Conservation (phyloP, 805 yeast species). For the Teunomyces pallodes region DNA sequence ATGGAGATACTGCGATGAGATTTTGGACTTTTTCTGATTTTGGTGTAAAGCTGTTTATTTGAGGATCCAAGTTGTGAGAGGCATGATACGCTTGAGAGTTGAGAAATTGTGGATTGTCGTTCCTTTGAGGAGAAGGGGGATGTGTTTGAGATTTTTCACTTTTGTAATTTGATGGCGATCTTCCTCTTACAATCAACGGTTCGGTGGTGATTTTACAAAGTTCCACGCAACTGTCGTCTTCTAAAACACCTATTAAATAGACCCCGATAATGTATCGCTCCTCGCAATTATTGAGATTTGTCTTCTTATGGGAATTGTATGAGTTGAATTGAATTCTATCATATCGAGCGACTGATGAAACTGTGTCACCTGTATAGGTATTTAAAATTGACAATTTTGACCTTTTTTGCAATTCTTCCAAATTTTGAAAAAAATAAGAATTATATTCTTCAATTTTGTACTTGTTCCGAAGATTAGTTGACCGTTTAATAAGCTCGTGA, state of each 20-base stretch:
- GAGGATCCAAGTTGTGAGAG: not conserved
- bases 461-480: slow-evolving; percentile 22
- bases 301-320: slow-evolving; percentile 3
- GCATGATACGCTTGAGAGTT: not conserved
- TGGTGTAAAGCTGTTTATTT: not conserved
- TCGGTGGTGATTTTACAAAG: slow-evolving; percentile 46
- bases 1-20: not conserved
- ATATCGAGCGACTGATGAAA: slow-evolving; percentile 18
- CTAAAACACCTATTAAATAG: slow-evolving; percentile 13
- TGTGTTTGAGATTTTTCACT: not conserved
- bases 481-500: slow-evolving; percentile 16
- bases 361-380: slow-evolving; percentile 7
- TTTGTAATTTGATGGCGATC: slow-evolving; percentile 61
- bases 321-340: slow-evolving; percentile 23
- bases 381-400: slow-evolving; percentile 3
- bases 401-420: not conserved
- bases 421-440: slow-evolving; percentile 15
- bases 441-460: slow-evolving; percentile 16
- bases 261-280: slow-evolving; percentile 13
- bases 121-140: not conserved
- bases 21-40: not conserved
- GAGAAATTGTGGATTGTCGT: not conserved
- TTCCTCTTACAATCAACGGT: slow-evolving; percentile 58
- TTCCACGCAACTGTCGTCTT: slow-evolving; percentile 9
- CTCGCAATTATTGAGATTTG: slow-evolving; percentile 9